Conservation (phyloP, 345 rosid species). For the Acer saccharum region DNA sequence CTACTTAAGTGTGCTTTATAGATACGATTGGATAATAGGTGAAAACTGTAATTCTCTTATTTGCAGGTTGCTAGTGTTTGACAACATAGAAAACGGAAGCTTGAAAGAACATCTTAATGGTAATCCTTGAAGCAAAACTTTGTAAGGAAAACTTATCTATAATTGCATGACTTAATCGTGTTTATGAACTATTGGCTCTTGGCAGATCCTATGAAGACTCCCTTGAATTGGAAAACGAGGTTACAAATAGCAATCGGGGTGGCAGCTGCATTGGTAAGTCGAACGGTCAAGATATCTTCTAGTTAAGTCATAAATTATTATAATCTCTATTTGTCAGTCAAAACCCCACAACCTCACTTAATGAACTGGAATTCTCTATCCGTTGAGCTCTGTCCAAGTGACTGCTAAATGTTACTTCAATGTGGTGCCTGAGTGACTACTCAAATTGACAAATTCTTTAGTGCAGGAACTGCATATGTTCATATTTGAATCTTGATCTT, state of each 20-base stretch:
- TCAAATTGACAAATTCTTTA: no score
- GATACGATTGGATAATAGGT: neutral
- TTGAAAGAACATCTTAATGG: conserved; percentile 89
- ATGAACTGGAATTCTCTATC: neutral
- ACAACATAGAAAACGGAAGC: conserved; percentile 81
- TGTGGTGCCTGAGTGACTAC: neutral
- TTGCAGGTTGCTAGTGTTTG: conserved; percentile 80
- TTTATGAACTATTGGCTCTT: conserved; percentile 21
- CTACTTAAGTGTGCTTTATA: neutral
- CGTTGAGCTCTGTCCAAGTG: neutral
- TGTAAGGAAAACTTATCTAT: neutral
- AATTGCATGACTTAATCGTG: conserved; percentile 13
- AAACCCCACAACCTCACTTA: neutral
- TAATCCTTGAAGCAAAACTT: conserved; percentile 31
- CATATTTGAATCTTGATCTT: neutral
- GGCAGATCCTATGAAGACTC: conserved; percentile 92
- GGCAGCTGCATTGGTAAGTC: conserved; percentile 91
- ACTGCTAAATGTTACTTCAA: neutral
- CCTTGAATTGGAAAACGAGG: conserved; percentile 88
- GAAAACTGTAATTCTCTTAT: neutral
- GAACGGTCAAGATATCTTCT: conserved; percentile 4
- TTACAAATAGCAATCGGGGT: conserved; percentile 78
- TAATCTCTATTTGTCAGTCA: neutral
- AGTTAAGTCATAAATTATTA: neutral
- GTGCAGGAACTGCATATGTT: neutral